These are phyloP conservation scores for Trametes sanguinea DNA, from an alignment of 768 basidiomycete species.

Conservation along the genomic window DNA sequence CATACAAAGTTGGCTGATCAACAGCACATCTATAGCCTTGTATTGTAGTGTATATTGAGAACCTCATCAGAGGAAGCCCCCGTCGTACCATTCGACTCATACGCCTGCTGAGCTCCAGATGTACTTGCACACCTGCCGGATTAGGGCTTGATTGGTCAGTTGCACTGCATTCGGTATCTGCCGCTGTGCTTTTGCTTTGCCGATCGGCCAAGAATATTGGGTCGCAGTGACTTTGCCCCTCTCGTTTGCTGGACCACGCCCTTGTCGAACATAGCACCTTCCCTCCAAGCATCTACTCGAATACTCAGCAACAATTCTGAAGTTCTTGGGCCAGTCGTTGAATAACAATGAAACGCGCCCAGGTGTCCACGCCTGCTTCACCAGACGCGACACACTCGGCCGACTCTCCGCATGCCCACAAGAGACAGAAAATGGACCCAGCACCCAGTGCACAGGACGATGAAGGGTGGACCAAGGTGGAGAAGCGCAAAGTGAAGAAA, in stretches of 20 bases:
- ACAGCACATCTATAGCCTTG: too few relatives aligned
- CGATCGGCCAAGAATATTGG: too few relatives aligned
- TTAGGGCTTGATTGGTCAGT: background rate
- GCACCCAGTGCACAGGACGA: slow-evolving; percentile 24
- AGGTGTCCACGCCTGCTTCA: background rate
- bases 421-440: slow-evolving; percentile 6
- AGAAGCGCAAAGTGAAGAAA: slow-evolving; percentile 74
- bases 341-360: slow-evolving; percentile 3
- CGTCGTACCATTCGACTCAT: too few relatives aligned
- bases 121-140: background rate
- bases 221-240: background rate
- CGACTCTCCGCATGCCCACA: background rate
- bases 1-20: too few relatives aligned
- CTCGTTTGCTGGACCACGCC: too few relatives aligned
- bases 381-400: background rate
- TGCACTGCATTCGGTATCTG: background rate
- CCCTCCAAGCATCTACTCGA: too few relatives aligned
- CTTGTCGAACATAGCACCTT: too few relatives aligned
- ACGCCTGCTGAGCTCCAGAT: too few relatives aligned
- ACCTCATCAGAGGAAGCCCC: too few relatives aligned
- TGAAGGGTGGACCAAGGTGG: slow-evolving; percentile 67
- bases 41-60: too few relatives aligned
- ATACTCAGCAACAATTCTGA: too few relatives aligned
- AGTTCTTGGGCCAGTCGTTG: too few relatives aligned
- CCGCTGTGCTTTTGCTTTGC: background rate